Evolutionary conservation across 1,284 basidiomycete species (phyloP).

Genomic region (Irpex sp.): DNA sequence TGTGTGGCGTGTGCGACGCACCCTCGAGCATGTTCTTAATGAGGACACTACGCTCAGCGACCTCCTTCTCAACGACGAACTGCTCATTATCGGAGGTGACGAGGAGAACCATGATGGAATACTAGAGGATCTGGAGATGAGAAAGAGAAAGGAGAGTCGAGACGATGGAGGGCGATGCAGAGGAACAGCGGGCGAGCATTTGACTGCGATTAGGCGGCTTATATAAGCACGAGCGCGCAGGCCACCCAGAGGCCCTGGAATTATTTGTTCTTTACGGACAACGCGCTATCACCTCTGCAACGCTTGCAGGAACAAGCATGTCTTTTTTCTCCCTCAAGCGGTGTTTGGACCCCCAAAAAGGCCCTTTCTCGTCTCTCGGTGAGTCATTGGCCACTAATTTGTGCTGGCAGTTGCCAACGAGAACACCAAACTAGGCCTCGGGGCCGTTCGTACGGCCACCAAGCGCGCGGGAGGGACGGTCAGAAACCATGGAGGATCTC

Average conservation of each 20-base stretch:
- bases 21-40: slow-evolving; percentile 99
- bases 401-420: slow-evolving; percentile 11
- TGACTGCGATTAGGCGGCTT: slow-evolving; percentile 6
- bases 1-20: slow-evolving; percentile 28
- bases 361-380: slow-evolving; percentile 53
- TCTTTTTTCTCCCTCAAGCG: slow-evolving; percentile 38
- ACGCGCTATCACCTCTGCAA: neutral
- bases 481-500: slow-evolving; percentile 86
- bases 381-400: slow-evolving; percentile 13
- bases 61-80: slow-evolving; percentile 91
- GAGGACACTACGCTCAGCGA: slow-evolving; percentile 92
- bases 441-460: slow-evolving; percentile 86
- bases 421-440: slow-evolving; percentile 31
- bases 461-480: slow-evolving; percentile 87
- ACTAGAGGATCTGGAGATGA: neutral
- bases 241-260: neutral
- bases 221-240: slow-evolving; percentile 12
- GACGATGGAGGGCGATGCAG: slow-evolving; percentile 11
- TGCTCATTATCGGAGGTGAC: slow-evolving; percentile 95
- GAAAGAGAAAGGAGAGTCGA: slow-evolving; percentile 15
- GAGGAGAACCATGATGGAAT: slow-evolving; percentile 67
- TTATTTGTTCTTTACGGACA: neutral
- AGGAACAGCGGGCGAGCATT: slow-evolving; percentile 12
- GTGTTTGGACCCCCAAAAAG: slow-evolving; percentile 31
- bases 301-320: slow-evolving; percentile 27